These are phyloP conservation scores for Fusarium chuoi DNA, from an alignment of 2,329 filamentous ascomycete genomes.

Conservation along the genomic window DNA sequence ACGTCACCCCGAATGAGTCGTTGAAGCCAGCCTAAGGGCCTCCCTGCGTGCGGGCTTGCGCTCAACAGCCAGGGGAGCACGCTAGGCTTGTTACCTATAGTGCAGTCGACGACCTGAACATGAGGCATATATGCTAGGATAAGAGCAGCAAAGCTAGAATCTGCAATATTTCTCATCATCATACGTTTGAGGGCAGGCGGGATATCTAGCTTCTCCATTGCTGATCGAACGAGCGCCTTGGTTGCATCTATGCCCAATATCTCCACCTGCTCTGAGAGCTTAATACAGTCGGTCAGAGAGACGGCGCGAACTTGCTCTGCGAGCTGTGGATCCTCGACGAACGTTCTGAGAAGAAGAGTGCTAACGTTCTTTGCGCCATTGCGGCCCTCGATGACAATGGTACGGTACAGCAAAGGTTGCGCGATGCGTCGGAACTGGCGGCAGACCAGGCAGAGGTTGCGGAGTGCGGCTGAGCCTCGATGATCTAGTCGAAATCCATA, in stretches of 20 bases:
- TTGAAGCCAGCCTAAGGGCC: too few species aligned
- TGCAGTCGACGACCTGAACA: neutral
- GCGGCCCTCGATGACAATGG: neutral
- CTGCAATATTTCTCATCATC: rapidly evolving
- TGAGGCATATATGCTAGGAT: neutral
- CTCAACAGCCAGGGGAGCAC: neutral
- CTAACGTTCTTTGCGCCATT: rapidly evolving
- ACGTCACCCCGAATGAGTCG: too few species aligned
- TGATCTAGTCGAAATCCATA: neutral
- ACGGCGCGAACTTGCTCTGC: neutral
- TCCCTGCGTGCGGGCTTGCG: neutral
- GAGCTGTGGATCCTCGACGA: neutral
- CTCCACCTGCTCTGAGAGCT: rapidly evolving
- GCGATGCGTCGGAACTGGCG: conserved; percentile 8
- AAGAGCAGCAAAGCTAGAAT: neutral
- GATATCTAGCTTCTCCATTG: neutral
- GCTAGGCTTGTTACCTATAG: rapidly evolving
- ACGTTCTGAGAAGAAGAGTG: neutral
- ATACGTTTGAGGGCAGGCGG: neutral
- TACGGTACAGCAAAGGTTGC: neutral
- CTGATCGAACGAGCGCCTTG: neutral
- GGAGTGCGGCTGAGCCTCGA: neutral
- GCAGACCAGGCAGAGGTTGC: conserved; percentile 9
- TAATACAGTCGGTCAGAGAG: neutral
- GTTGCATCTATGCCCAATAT: neutral